Base-by-base conservation (phyloP, 257 asterid genomes). In the Penstemon barbatus region DNA sequence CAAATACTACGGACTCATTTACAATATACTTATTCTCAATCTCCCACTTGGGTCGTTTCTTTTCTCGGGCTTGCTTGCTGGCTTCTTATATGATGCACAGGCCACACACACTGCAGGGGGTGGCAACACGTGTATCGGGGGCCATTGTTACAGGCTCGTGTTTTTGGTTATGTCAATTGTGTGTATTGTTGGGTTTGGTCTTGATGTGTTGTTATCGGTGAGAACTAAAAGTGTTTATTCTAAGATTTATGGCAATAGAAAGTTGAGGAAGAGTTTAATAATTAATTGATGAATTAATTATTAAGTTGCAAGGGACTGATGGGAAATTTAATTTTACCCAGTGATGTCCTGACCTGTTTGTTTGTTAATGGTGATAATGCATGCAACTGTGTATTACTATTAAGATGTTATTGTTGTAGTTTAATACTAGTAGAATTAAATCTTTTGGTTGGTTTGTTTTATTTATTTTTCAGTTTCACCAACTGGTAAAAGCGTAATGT, bases 11-110 rank as follows among this genome's bases (percentile, higher is more conserved):
- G 96, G 95, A 4, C 91, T 89, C 63, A 77, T 87, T 8, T 87
- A 85, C 85, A 89, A 87, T 74, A 81, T 89, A 6, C 83, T 89
- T 33, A 84, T 85, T 60, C 86, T 89, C 50, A 87, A 87, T 57
- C 95, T 83, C 40, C 92, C 95, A 0, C 72, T 89, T 3, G 89
- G 96, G 48, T 87, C 95, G 1, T 89, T 87, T 78, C 83, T 89
- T 50, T 89, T 89, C 66, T 89, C 96, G 1, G 95, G 96, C 44
- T 52, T 87, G 72, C 88, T 89, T 4, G 96, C 95, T 1, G 96
- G 95, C 4, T 53, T 61, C 66, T 33, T 85, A 19, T 87, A 89
- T 18, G 96, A 89, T 8, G 70, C 90, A 0, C 71, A 85, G 83
- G 89, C 94, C 0, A 84, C 83, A 1, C 33, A n/a, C 4, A 74